Base-by-base conservation (phyloP, 2,329 filamentous ascomycete species). In the Epichloe sp. region DNA sequence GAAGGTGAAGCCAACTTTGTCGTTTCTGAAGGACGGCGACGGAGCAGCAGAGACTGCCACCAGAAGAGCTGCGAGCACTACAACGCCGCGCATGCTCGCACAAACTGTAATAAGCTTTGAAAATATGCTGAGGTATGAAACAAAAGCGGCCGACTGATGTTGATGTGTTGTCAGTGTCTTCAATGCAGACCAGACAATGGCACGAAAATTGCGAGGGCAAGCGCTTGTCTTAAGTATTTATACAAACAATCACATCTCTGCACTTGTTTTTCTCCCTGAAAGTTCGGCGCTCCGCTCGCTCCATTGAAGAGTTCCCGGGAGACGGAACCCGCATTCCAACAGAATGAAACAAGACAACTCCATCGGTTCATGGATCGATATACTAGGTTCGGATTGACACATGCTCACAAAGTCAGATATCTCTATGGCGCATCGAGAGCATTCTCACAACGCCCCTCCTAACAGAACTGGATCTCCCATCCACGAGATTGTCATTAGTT, bases 1-100 rank as follows among this genome's bases (percentile, higher is more conserved):
- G 26, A 62, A 55, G 12, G 67, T 67, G 44, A 67, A 66, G 3
- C 55, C 57, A n/a, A 57, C 37, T 2, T 51, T 36, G 2, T 57
- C 21, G 2, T 19, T 34, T 34, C 44, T 50, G 5, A 17, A 15
- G 12, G 26, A 23, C 7, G 38, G 45, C 7, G 7, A 58, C 47
- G 56, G 55, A 51, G 53, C 51, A 49, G 60, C 56, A n/a, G 55
- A 5, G 6, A 48, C 54, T 12, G 53, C 53, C 21, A 54, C 55
- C 0, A 63, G 14, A 2, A 63, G 46, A 50, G 55, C 50, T 19
- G 56, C 47, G 6, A 63, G 23, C 14, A 56, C n/a, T 10, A n/a
- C 21, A 5, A 37, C 40, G 15, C 23, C 2, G 4, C 48, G 44
- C 52, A 53, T 53, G n/a, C 19, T 26, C 17, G 7, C 15, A 36